A percentile compares a stretch with the other conserved stretches of the same genome.
Conservation (phyloP, 495 filamentous ascomycete genomes). For the Aspergillus sparsus region DNA sequence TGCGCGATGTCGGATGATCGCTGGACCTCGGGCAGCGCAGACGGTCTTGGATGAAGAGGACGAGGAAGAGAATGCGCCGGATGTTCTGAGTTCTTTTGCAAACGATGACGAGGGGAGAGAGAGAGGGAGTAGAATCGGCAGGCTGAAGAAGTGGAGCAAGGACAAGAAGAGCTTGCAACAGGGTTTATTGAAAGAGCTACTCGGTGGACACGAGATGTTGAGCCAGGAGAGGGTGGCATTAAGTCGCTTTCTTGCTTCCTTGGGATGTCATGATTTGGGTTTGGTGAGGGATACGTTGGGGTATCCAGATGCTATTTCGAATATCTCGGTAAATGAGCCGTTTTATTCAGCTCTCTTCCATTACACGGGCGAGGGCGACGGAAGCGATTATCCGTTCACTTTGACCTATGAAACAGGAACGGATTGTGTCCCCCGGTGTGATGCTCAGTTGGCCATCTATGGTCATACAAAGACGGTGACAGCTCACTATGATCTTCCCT, state of each 20-base stretch:
- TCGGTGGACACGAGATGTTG: constrained; percentile 34
- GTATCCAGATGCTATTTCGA: constrained; percentile 44
- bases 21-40: constrained; percentile 38
- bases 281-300: constrained; percentile 59
- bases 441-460: constrained; percentile 58
- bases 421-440: constrained; percentile 54
- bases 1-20: constrained; percentile 55
- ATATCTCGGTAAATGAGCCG: constrained; percentile 44
- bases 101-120: not conserved
- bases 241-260: constrained; percentile 46
- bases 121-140: not conserved
- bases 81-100: not conserved
- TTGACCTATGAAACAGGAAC: constrained; percentile 59
- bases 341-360: constrained; percentile 53
- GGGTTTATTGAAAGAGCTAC: constrained; percentile 33
- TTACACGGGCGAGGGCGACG: constrained; percentile 28
- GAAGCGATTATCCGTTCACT: constrained; percentile 41
- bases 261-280: constrained; percentile 57
- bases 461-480: constrained; percentile 47
- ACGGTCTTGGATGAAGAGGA: constrained; percentile 29
- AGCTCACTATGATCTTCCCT: constrained; percentile 55
- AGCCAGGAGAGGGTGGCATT: constrained; percentile 36
- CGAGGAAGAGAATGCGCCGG: not conserved
- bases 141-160: not conserved
- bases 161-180: constrained; percentile 13